Evolutionary conservation across 257 asterid genomes (phyloP).

Genomic region (Lycium ferocissimum): DNA sequence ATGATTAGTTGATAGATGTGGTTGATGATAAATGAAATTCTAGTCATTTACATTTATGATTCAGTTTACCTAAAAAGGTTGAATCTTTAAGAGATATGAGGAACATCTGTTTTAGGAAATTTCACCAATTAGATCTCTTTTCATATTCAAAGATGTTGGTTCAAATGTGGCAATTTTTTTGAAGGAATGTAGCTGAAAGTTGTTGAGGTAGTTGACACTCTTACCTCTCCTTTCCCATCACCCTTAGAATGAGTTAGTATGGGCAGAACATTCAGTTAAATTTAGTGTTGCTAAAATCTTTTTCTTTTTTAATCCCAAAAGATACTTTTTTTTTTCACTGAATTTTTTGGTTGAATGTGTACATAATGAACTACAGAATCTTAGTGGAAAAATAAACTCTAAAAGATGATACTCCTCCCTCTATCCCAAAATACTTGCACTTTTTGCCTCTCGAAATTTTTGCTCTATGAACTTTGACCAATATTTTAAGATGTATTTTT

Average conservation of each 20-base stretch:
- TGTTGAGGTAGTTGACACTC: not conserved
- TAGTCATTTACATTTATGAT: not conserved
- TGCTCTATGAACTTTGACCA: no score
- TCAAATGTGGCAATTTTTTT: not conserved
- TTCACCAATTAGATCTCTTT: not conserved
- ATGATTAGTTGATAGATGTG: not conserved
- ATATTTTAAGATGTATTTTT: no score
- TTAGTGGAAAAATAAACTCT: constrained; percentile 8
- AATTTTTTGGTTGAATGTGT: not conserved
- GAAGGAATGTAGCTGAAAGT: not conserved
- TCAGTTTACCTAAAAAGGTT: not conserved
- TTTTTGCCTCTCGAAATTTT: no score
- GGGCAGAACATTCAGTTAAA: not conserved
- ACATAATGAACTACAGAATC: not conserved
- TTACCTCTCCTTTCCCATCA: not conserved
- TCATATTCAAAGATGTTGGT: constrained; percentile 14
- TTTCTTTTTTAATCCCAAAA: not conserved
- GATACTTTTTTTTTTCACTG: not conserved
- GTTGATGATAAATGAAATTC: not conserved
- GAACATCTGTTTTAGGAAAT: constrained; percentile 14
- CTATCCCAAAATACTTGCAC: no score
- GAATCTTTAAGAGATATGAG: not conserved
- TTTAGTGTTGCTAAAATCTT: not conserved
- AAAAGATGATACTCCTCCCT: not conserved
- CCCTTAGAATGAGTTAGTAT: not conserved